These are phyloP conservation scores for Chlorociboria aeruginascens DNA, from an alignment of 495 filamentous ascomycete genomes.

Conservation along the genomic window DNA sequence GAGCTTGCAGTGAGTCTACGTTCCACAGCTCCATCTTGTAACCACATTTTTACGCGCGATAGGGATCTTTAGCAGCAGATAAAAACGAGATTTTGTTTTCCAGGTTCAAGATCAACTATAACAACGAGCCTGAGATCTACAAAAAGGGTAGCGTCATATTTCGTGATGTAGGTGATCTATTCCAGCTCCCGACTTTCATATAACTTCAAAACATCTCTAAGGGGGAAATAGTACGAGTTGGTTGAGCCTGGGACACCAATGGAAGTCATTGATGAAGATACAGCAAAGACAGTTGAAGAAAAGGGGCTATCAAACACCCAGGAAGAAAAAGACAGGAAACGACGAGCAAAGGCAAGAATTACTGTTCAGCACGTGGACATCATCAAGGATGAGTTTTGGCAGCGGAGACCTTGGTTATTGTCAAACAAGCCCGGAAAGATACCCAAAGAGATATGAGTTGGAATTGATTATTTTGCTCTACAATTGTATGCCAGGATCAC, in stretches of 20 bases:
- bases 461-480: conserved; percentile 2
- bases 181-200: not conserved
- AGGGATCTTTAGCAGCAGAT: conserved; percentile 73
- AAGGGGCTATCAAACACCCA: conserved; percentile 56
- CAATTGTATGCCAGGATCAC: not conserved
- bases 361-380: conserved; percentile 80
- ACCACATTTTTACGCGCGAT: not conserved
- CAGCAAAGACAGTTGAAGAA: conserved; percentile 19
- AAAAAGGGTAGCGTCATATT: conserved; percentile 88
- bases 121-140: conserved; percentile 84
- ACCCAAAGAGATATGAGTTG: conserved; percentile 35
- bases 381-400: conserved; percentile 91
- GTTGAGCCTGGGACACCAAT: conserved; percentile 29
- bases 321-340: conserved; percentile 65
- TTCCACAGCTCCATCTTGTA: not conserved
- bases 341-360: conserved; percentile 61
- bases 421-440: conserved; percentile 60
- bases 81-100: conserved; percentile 96
- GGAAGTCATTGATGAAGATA: conserved; percentile 13
- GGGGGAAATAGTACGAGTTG: conserved; percentile 34
- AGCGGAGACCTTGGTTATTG: conserved; percentile 72
- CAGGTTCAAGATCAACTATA: conserved; percentile 87
- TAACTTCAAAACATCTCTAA: conserved; percentile 1
- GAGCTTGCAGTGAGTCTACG: conserved; percentile 47
- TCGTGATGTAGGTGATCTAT: conserved; percentile 52